phyloP scores from a whole-genome alignment of 495 filamentous ascomycete species.

The Cudoniella acicularis region DNA sequence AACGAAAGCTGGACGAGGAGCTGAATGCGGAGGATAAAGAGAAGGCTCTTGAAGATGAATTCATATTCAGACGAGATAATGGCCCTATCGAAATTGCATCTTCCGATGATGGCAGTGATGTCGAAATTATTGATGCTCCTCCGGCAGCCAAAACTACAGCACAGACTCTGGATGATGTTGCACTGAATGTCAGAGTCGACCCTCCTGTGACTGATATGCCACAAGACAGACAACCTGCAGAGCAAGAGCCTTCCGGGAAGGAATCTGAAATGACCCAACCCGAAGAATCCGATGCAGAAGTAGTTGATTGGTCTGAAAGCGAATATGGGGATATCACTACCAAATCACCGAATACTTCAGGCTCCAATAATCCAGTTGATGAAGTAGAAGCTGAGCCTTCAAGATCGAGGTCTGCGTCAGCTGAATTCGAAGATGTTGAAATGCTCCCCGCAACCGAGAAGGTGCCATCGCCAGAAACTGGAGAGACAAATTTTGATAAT shows the following conservation, averaged over 20 bases:
- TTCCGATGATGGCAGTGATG: conserved; percentile 46
- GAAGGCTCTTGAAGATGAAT: conserved; percentile 46
- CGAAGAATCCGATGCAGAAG: conserved; percentile 27
- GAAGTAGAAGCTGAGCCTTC: neutral
- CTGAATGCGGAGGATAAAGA: conserved; percentile 48
- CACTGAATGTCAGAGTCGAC: conserved; percentile 30
- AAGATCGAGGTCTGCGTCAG: conserved; percentile 13
- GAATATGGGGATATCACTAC: conserved; percentile 29
- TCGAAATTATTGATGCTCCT: conserved; percentile 50
- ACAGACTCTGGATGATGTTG: conserved; percentile 16
- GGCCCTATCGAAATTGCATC: conserved; percentile 27
- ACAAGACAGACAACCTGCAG: conserved; percentile 10
- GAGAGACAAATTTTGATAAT: conserved; percentile 30
- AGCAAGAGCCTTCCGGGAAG: conserved; percentile 1
- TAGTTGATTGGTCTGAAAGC: conserved; percentile 42
- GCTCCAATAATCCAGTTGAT: no score
- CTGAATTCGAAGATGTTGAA: conserved; percentile 37
- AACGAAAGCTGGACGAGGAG: conserved; percentile 39
- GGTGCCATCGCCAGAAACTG: conserved; percentile 4
- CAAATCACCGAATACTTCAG: neutral
- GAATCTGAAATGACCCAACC: neutral
- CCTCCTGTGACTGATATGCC: conserved; percentile 32
- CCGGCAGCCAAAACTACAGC: neutral
- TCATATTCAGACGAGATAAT: conserved; percentile 21
- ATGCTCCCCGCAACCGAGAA: conserved; percentile 14